Evolutionary conservation across 225 moss, liverwort and hornwort genomes (phyloP), one percentile per base, ranked within the genome.

Genomic region (Rhytidiadelphus loreus): DNA sequence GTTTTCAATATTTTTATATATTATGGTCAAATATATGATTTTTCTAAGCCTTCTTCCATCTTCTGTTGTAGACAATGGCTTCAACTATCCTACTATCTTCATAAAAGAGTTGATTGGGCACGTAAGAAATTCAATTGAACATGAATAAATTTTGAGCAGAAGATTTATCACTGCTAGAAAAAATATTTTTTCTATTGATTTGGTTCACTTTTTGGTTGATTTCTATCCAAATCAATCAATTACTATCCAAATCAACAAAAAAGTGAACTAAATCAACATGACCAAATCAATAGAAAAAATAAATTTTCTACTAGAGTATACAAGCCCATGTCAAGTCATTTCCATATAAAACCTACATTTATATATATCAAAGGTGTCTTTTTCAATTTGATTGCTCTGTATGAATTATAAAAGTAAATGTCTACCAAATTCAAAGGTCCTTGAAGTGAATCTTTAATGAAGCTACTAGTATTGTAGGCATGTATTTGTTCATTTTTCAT

Each of bases 381-480:
- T 69, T 39, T 69, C 0, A 37, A 2, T 69, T 69, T 69, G 13
- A 69, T 69, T 69, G 24, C 2, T 69, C 13, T 7, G 13, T 69
- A 24, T 24, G 4, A 69, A 39, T 39, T 23, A 39, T 39, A 5
- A 14, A 69, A 69, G 24, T 2, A 39, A n/a, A 69, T 39, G 24
- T 24, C 24, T 39, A 69, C 4, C 6, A 39, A 24, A 39, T 24
- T 69, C 24, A 24, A 69, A 32, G 39, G 13, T 69, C 39, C 11
- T 69, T 13, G 4, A 24, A 69, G 39, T 39, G 2, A 69, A 69
- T 13, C 18, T 39, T 39, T 23, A 12, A 13, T 22, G 23, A 39
- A 2, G 7, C 0, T 39, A 2, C 7, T n/a, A n/a, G n/a, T 68
- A 1, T 4, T 37, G 1, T 3, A 66, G 0, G 13, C 7, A 4